A percentile compares a stretch with the other conserved stretches of the same genome.
phyloP scores from a whole-genome alignment of 257 asterid species.

The Knoxia roxburghii region DNA sequence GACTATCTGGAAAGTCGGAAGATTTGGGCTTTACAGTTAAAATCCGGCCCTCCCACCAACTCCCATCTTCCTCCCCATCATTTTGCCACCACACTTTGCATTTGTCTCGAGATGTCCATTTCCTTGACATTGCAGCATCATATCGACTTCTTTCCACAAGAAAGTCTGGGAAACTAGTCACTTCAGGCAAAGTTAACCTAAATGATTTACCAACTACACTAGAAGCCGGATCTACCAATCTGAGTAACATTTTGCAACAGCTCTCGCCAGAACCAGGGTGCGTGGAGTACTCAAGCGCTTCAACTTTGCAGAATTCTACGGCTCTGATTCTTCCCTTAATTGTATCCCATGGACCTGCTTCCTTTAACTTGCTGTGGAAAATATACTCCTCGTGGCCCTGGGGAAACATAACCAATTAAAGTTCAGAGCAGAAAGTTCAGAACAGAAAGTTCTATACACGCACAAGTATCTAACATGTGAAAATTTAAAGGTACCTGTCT shows the following conservation, averaged over 20 bases:
- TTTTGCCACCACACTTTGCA: constrained; percentile 96
- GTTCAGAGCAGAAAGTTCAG: constrained; percentile 10
- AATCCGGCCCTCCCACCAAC: constrained; percentile 96
- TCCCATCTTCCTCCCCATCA: constrained; percentile 73
- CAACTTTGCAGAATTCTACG: constrained; percentile 80
- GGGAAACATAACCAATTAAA: constrained; percentile 12
- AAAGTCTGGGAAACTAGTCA: constrained; percentile 84
- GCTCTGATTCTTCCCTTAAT: constrained; percentile 57
- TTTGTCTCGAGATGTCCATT: constrained; percentile 78
- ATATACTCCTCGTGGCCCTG: constrained; percentile 94
- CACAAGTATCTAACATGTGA: not conserved
- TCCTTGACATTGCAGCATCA: constrained; percentile 68
- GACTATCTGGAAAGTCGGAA: constrained; percentile 80
- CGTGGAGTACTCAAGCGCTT: constrained; percentile 60
- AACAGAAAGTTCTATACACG: constrained; percentile 9
- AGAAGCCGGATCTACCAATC: constrained; percentile 67
- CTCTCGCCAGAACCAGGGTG: constrained; percentile 95
- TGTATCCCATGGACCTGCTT: constrained; percentile 68
- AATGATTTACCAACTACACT: constrained; percentile 56
- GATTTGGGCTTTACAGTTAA: constrained; percentile 60
- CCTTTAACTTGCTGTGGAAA: constrained; percentile 35
- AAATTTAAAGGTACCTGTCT: constrained; percentile 54
- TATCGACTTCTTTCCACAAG: constrained; percentile 86
- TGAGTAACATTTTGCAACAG: constrained; percentile 80
- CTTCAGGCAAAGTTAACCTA: constrained; percentile 74